Conservation (phyloP, 148 eudicot species). For the Amaranthus hypochondriacus region DNA sequence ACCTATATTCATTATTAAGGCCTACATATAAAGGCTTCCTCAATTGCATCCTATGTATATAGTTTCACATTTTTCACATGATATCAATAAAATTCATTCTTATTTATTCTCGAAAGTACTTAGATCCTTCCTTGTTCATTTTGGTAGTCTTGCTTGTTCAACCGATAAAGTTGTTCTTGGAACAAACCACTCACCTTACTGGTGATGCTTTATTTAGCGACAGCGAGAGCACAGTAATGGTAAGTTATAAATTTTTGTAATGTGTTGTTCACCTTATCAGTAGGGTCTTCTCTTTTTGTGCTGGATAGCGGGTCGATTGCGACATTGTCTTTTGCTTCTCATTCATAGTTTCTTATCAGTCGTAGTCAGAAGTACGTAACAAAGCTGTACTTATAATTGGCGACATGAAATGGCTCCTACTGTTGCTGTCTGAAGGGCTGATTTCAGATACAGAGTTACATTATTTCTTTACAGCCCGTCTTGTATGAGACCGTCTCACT, state of each 20-base stretch:
- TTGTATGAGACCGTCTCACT: too few species aligned
- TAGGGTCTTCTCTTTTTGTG: not conserved
- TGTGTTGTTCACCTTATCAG: not conserved
- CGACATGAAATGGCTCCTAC: not conserved
- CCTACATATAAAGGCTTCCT: slow-evolving; percentile 2
- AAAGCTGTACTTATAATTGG: not conserved
- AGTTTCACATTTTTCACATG: not conserved
- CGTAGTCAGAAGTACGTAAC: not conserved
- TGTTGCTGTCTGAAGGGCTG: not conserved
- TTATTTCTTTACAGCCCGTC: too few species aligned
- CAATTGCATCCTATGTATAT: slow-evolving; percentile 21
- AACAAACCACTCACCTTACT: not conserved
- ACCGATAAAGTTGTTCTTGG: not conserved
- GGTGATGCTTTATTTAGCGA: not conserved
- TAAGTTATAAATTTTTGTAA: not conserved
- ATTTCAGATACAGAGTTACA: not conserved
- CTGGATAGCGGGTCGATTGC: not conserved
- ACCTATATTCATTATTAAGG: slow-evolving; percentile 2
- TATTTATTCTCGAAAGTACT: not conserved
- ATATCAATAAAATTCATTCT: slow-evolving; percentile 6
- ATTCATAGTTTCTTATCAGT: not conserved
- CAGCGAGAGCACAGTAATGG: not conserved
- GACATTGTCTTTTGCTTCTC: not conserved
- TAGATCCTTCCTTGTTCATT: slow-evolving; percentile 1
- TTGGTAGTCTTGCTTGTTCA: not conserved